Base-by-base conservation (phyloP, 1,284 basidiomycete genomes). In the Amylostereum chailletii region DNA sequence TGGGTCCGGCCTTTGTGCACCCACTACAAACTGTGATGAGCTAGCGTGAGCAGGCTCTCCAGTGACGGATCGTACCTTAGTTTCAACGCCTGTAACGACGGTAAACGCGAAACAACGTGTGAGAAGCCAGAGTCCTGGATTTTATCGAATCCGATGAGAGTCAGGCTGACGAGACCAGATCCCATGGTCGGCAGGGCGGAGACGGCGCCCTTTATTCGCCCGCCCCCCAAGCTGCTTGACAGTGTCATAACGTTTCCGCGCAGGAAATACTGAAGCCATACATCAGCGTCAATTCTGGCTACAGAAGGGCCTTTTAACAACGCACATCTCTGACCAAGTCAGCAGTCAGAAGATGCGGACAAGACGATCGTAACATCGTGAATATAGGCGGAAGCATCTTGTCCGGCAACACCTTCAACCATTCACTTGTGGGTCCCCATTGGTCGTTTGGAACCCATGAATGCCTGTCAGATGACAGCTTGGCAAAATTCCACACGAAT, bases 271-370 rank as follows among this genome's bases (percentile, higher is more conserved):
- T 85, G 27, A 40, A 47, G 10, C 33, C 5, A 34, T 45, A n/a
- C 42, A 19, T 19, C 19, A 19, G 19, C 19, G 19, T 19, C 19
- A 19, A 19, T 19, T 19, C 19, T 19, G 19, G 19, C 19, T 19
- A 19, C 19, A 19, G 19, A 19, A 19, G 19, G 19, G 19, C 19
- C 19, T 19, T 34, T 44, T 32, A 3, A 49, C 36, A 42, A 33
- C 73, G 51, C 58, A 83, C 82, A 54, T 78, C 68, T 37, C 70
- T 67, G 34, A 86, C 79, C 11, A 83, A 65, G 10, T 71, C 74
- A 55, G 79, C 71, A 10, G 63, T 70, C 34, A 85, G 65, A 46
- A 74, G 64, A 2, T 69, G 70, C 3, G 83, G 79, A 56, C 71
- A 76, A 5, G 68, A 62, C 1, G 66, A 58, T 49, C 67, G 70